Evolutionary conservation across 805 yeast species (phyloP), one percentile per base, ranked within the genome.

Genomic region (Wickerhamomyces subpelliculosus): DNA sequence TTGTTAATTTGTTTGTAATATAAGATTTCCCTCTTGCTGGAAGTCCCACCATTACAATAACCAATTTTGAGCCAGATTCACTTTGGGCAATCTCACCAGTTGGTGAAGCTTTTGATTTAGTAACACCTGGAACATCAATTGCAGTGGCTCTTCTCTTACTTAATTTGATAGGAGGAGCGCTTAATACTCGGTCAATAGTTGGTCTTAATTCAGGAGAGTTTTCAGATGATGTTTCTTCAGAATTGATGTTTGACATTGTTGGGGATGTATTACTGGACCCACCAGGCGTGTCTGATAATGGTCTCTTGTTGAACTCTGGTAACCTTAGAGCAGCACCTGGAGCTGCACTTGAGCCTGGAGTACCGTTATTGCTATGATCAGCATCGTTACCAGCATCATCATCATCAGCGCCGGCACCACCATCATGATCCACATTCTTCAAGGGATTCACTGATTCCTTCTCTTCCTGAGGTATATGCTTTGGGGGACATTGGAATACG

Each of bases 11-110:
- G 60, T 88, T 90, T 37, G 97, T 87, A 45, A 90, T 78, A 57
- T 89, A 93, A 2, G 95, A 84, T 59, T 90, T 90, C 4, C 98
- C 98, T 38, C 97, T 69, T 0, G 97, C 97, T 0, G 97, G 97
- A 12, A 83, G 60, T 0, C 98, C 98, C 13, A 90, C 96, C 97
- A 90, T 90, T 16, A 93, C 94, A 42, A 90, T 86, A 13, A 90
- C 95, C 37, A 90, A 70, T 54, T 87, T 84, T 12, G 88, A 77
- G 1, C 87, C 90, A 5, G 84, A 79, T 53, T 87, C 96, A 36
- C 65, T 47, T 14, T 41, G 46, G 4, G 27, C 22, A 24, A 36
- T 27, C 27, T 58, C 58, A 17, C 72, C 66, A 1, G 78, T 76
- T 1, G 95, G 93, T 0, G 88, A 77, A 23, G 36, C 40, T 43